A percentile compares a stretch with the other conserved stretches of the same genome.
These are phyloP conservation scores for Trichosporon sp. DNA, from an alignment of 1,284 basidiomycete genomes.

Conservation along the genomic window DNA sequence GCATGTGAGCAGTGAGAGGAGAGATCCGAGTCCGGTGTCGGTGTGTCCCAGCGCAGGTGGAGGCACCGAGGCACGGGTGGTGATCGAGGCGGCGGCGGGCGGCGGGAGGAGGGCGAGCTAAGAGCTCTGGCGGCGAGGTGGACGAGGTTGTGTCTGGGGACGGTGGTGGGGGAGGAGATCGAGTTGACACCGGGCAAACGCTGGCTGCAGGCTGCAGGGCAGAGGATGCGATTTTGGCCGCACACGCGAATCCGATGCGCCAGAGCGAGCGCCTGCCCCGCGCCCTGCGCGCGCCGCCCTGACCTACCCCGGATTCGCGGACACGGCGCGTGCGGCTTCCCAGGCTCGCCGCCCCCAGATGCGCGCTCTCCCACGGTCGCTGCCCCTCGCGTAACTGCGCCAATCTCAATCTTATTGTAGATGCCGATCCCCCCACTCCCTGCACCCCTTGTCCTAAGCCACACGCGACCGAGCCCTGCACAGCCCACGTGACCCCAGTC, in stretches of 20 bases:
- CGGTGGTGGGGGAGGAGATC: too few relatives aligned
- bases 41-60: too few relatives aligned
- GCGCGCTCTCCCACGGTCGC: neutral
- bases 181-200: neutral
- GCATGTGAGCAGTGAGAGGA: too few relatives aligned
- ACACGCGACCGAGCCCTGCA: neutral
- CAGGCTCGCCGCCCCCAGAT: too few relatives aligned
- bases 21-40: too few relatives aligned
- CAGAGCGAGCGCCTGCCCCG: too few relatives aligned
- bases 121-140: too few relatives aligned
- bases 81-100: too few relatives aligned
- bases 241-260: too few relatives aligned
- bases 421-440: neutral
- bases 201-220: too few relatives aligned
- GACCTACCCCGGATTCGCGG: neutral
- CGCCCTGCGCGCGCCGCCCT: neutral
- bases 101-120: too few relatives aligned
- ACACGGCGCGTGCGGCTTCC: neutral
- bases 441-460: neutral
- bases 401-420: neutral
- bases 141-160: neutral
- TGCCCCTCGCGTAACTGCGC: neutral
- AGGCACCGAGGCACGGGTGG: neutral
- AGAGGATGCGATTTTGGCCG: too few relatives aligned
- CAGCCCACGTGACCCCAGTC: neutral